These are phyloP conservation scores for Amphichorda felina DNA, from an alignment of 2,329 filamentous ascomycete genomes.

Conservation along the genomic window DNA sequence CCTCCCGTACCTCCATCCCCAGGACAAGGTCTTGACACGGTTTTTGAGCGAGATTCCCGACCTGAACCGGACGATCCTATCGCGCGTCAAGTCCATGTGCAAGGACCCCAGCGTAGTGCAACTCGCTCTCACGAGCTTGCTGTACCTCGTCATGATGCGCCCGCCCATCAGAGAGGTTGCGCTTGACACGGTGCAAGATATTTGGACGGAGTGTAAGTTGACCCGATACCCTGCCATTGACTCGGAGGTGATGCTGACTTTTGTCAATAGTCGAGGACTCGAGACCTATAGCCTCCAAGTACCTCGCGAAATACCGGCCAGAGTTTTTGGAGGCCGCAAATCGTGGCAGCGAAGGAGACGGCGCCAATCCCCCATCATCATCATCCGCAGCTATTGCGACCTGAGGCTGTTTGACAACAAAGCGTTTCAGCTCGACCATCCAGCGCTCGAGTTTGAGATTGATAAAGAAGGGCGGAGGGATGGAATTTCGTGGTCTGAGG, in stretches of 20 bases:
- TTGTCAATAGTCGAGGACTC: slow-evolving; percentile 43
- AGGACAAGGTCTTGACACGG: slow-evolving; percentile 80
- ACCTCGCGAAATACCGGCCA: slow-evolving; percentile 49
- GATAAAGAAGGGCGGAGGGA: no score
- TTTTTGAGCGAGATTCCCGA: slow-evolving; percentile 88
- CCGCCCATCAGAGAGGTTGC: slow-evolving; percentile 52
- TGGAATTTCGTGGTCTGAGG: no score
- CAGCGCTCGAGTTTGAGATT: no score
- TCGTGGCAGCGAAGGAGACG: slow-evolving; percentile 6
- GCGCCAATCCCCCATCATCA: slow-evolving; percentile 15
- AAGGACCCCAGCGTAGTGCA: slow-evolving; percentile 53
- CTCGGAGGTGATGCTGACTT: not conserved
- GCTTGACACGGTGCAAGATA: slow-evolving; percentile 52
- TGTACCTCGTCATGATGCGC: slow-evolving; percentile 57
- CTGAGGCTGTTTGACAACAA: not conserved
- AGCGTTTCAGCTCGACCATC: no score
- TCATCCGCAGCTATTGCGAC: slow-evolving; percentile 13
- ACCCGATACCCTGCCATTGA: not conserved
- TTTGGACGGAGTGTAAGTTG: slow-evolving; percentile 53
- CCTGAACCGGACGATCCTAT: slow-evolving; percentile 59
- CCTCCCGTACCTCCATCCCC: slow-evolving; percentile 78
- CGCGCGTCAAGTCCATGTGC: slow-evolving; percentile 57
- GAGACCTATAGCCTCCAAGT: slow-evolving; percentile 49
- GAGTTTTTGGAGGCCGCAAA: slow-evolving; percentile 28
- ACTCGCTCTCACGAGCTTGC: slow-evolving; percentile 50